Evolutionary conservation across 176 grass and related monocot species (phyloP).

Genomic region (Canna indica): DNA sequence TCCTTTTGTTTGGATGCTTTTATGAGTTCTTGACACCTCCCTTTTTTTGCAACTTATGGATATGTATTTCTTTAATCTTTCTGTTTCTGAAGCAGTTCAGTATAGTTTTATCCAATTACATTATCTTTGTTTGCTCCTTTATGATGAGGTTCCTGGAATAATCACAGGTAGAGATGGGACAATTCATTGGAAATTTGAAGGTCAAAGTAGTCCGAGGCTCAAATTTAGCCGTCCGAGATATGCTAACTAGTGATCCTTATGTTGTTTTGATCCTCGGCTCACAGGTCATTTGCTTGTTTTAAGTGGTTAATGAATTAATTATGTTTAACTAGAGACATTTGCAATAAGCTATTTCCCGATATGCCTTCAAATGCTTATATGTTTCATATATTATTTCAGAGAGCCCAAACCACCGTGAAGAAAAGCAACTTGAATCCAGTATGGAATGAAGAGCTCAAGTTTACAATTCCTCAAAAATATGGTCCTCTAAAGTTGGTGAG

Average conservation of each 20-base stretch:
- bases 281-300: slow-evolving; percentile 40
- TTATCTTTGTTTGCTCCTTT: not conserved
- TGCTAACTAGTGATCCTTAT: slow-evolving; percentile 65
- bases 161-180: slow-evolving; percentile 42
- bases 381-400: slow-evolving; percentile 27
- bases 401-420: slow-evolving; percentile 43
- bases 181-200: slow-evolving; percentile 67
- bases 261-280: slow-evolving; percentile 54
- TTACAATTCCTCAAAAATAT: slow-evolving; percentile 50
- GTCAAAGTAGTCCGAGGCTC: slow-evolving; percentile 57
- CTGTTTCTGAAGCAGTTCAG: not conserved
- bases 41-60: not conserved
- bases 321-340: not conserved
- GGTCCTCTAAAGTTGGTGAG: slow-evolving; percentile 52
- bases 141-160: not conserved
- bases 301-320: not conserved
- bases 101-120: not conserved
- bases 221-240: slow-evolving; percentile 68
- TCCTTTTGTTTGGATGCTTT: not conserved
- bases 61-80: not conserved
- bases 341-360: not conserved
- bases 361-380: not conserved
- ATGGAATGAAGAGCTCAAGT: slow-evolving; percentile 68
- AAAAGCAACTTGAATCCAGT: slow-evolving; percentile 67
- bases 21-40: not conserved